Evolutionary conservation across 495 filamentous ascomycete genomes (phyloP).

Genomic region (Aspergillus homomorphus): DNA sequence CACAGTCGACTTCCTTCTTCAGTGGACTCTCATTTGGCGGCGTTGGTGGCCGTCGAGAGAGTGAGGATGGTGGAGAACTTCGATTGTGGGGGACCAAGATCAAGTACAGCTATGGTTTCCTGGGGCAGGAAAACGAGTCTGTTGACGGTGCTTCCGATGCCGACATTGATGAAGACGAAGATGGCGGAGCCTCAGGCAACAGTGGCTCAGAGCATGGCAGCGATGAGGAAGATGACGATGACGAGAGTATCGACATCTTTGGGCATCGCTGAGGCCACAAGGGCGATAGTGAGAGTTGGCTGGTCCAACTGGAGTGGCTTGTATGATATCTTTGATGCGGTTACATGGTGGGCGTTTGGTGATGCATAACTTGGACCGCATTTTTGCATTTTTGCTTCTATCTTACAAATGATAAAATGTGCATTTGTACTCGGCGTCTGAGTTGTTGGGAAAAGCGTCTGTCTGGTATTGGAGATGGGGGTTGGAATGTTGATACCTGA

Average conservation of each 20-base stretch:
- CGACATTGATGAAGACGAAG: conserved; percentile 38
- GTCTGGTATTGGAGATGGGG: background rate
- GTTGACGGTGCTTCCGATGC: conserved; percentile 27
- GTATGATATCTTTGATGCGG: background rate
- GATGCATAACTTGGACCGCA: conserved; percentile 3
- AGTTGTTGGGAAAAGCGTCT: background rate
- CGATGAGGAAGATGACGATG: conserved; percentile 50
- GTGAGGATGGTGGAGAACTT: conserved; percentile 58
- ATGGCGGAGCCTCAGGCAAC: conserved; percentile 32
- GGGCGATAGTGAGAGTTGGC: conserved; percentile 12
- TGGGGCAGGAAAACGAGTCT: conserved; percentile 29
- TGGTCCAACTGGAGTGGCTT: conserved; percentile 13
- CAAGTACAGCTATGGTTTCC: conserved; percentile 42
- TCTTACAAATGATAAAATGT: background rate
- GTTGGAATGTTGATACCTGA: background rate
- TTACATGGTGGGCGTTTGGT: conserved; percentile 10
- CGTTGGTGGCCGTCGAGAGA: conserved; percentile 37
- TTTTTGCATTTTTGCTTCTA: background rate
- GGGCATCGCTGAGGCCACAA: conserved; percentile 57
- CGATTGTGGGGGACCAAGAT: conserved; percentile 61
- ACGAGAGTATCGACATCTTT: conserved; percentile 63
- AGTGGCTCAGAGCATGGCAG: conserved; percentile 38
- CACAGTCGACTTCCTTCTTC: conserved; percentile 37
- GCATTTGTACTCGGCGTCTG: conserved; percentile 5
- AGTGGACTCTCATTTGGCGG: conserved; percentile 30